Evolutionary conservation across 1,139 yeast species (phyloP).

Genomic region (Candida sojae): DNA sequence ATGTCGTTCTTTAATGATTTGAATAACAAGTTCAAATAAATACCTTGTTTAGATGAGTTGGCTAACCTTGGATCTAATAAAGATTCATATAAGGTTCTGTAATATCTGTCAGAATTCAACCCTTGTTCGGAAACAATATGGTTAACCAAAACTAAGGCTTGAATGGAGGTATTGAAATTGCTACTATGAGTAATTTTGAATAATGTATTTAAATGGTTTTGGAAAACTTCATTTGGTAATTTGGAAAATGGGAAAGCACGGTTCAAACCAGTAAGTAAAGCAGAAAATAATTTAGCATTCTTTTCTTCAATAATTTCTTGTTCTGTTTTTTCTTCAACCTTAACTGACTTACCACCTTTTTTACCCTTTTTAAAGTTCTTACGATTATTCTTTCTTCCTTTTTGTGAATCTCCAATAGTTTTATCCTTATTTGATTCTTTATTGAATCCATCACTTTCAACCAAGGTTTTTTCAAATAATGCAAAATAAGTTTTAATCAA

Average conservation of each 20-base stretch:
- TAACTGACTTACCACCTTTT: slow-evolving; percentile 83
- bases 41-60: slow-evolving; percentile 83
- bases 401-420: slow-evolving; percentile 40
- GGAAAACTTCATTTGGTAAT: slow-evolving; percentile 71
- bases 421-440: slow-evolving; percentile 46
- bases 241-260: slow-evolving; percentile 94
- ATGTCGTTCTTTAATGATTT: slow-evolving; percentile 78
- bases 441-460: slow-evolving; percentile 58
- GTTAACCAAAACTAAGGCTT: slow-evolving; percentile 82
- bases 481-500: slow-evolving; percentile 84
- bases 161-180: slow-evolving; percentile 92
- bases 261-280: slow-evolving; percentile 90
- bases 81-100: slow-evolving; percentile 87
- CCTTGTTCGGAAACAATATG: slow-evolving; percentile 67
- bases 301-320: slow-evolving; percentile 79
- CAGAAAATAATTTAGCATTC: slow-evolving; percentile 82
- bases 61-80: slow-evolving; percentile 82
- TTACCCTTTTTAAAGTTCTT: slow-evolving; percentile 52
- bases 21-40: slow-evolving; percentile 82
- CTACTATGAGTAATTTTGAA: slow-evolving; percentile 92
- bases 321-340: slow-evolving; percentile 63
- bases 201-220: slow-evolving; percentile 77
- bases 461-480: slow-evolving; percentile 78
- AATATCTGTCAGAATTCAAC: slow-evolving; percentile 71
- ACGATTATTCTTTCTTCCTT: slow-evolving; percentile 56